A percentile compares a stretch with the other conserved stretches of the same genome.
phyloP scores from a whole-genome alignment of 2,329 filamentous ascomycete species.

The Paramyrothecium roridum region DNA sequence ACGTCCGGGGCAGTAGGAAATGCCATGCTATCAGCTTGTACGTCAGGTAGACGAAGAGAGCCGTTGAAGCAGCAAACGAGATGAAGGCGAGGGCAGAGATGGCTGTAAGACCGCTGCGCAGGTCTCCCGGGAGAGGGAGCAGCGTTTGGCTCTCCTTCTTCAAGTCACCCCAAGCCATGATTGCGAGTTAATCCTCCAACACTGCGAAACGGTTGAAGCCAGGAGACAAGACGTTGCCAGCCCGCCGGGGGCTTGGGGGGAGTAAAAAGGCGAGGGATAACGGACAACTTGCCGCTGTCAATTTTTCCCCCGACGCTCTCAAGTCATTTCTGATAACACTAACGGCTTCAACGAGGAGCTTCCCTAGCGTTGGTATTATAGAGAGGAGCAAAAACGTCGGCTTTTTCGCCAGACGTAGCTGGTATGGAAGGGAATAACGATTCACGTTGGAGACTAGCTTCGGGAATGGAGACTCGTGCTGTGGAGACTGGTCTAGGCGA shows the following conservation, averaged over 20 bases:
- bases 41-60: conserved; percentile 25
- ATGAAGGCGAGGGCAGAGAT: conserved; percentile 25
- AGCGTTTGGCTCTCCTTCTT: conserved; percentile 17
- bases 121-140: conserved; percentile 11
- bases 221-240: not conserved
- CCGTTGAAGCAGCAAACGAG: conserved; percentile 23
- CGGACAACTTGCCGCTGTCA: not conserved
- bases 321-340: not conserved
- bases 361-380: not conserved
- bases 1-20: conserved; percentile 13
- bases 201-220: not conserved
- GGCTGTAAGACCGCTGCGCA: conserved; percentile 23
- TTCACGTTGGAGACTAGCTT: not conserved
- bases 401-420: not conserved
- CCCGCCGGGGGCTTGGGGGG: not conserved
- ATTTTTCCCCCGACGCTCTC: not conserved
- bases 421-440: not conserved
- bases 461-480: not conserved
- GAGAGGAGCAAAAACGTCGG: not conserved
- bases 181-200: not conserved
- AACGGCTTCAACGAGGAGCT: not conserved
- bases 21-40: conserved; percentile 27
- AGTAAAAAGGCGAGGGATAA: not conserved
- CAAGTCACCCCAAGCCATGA: conserved; percentile 21
- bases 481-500: not conserved